Evolutionary conservation across 2,329 filamentous ascomycete species (phyloP).

Genomic region (Botrytis cinerea): DNA sequence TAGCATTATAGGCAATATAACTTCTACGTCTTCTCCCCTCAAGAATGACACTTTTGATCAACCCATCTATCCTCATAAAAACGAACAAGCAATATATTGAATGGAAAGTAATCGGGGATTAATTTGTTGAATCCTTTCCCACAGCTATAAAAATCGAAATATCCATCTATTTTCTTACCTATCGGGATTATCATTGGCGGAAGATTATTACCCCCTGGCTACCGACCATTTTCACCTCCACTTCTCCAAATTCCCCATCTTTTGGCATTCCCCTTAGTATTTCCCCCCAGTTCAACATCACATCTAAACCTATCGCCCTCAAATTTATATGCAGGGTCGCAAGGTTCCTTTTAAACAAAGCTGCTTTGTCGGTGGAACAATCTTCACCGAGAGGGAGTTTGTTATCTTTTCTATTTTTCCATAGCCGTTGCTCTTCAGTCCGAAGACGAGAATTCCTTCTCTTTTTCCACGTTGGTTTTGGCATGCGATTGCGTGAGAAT

Average conservation of each 20-base stretch:
- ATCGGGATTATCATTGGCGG: constrained; percentile 18
- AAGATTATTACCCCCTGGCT: constrained; percentile 23
- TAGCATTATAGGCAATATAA: neutral
- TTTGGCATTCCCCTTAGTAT: constrained; percentile 15
- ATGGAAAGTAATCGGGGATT: neutral
- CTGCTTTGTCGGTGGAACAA: constrained; percentile 26
- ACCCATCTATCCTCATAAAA: neutral
- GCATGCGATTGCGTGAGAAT: neutral
- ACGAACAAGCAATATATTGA: neutral
- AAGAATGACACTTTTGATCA: neutral
- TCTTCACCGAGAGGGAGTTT: constrained; percentile 20
- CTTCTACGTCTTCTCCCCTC: neutral
- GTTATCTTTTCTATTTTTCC: constrained; percentile 22
- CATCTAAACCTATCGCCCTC: constrained; percentile 11
- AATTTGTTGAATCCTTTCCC: neutral
- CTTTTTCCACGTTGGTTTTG: constrained; percentile 9
- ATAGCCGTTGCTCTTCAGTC: neutral
- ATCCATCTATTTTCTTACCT: constrained; percentile 6
- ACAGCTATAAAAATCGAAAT: neutral
- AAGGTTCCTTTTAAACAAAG: neutral
- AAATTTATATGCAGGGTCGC: constrained; percentile 20
- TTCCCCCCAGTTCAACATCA: constrained; percentile 11
- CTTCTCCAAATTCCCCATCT: constrained; percentile 27
- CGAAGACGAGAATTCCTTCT: neutral
- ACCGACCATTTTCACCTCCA: constrained; percentile 20